Evolutionary conservation across 192 early-diverging fungal species (phyloP).

Genomic region (Backusella macrospora): DNA sequence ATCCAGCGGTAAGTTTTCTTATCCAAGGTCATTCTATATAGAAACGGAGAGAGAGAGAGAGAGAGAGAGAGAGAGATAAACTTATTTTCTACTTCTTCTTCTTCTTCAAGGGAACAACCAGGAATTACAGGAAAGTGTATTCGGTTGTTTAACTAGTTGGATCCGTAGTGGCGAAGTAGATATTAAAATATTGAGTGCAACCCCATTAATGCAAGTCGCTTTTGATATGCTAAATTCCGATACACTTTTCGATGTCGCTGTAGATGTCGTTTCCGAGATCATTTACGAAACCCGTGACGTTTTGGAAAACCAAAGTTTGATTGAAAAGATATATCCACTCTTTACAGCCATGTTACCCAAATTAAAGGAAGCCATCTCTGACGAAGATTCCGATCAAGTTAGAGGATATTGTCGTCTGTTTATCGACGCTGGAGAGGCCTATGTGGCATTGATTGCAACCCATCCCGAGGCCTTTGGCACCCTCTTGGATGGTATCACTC

Average conservation of each 20-base stretch:
- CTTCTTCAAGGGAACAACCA: constrained; percentile 45
- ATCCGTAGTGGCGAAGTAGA: constrained; percentile 79
- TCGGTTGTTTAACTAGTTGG: constrained; percentile 85
- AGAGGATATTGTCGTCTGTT: constrained; percentile 87
- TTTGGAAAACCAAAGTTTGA: constrained; percentile 54
- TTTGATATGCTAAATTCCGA: constrained; percentile 75
- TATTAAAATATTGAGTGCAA: constrained; percentile 59
- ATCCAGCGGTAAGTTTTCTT: constrained; percentile 49
- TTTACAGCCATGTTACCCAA: constrained; percentile 51
- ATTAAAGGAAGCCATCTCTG: constrained; percentile 49
- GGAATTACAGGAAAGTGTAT: constrained; percentile 63
- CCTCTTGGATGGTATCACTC: constrained; percentile 81
- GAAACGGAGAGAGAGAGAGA: background rate
- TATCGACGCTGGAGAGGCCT: constrained; percentile 89
- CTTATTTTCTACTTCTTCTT: too few species aligned
- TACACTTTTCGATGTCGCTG: constrained; percentile 80
- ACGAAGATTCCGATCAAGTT: constrained; percentile 79
- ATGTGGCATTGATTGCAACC: constrained; percentile 70
- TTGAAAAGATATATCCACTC: constrained; percentile 64
- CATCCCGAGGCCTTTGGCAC: constrained; percentile 68
- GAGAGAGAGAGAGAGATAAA: background rate
- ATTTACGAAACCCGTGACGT: constrained; percentile 69
- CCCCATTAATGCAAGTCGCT: constrained; percentile 66
- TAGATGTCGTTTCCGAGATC: constrained; percentile 83
- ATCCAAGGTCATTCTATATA: too few species aligned